Conservation (phyloP, 2,329 filamentous ascomycete species). For the Lachnellula willkommii region DNA sequence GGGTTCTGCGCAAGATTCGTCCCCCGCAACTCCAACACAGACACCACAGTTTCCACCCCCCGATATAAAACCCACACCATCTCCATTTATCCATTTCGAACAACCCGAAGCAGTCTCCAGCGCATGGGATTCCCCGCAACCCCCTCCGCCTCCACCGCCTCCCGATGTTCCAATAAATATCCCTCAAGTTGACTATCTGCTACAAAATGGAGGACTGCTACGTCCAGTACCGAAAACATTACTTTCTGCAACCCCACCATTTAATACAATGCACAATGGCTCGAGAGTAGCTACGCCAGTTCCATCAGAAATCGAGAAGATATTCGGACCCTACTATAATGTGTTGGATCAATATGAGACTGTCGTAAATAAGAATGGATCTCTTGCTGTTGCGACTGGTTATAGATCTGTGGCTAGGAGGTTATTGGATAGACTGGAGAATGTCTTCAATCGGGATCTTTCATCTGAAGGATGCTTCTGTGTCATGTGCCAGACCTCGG, state of each 20-base stretch:
- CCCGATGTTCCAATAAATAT: conserved; percentile 54
- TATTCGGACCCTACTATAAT: conserved; percentile 79
- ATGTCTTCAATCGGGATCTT: conserved; percentile 89
- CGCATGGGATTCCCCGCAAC: conserved; percentile 33
- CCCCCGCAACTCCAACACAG: conserved; percentile 56
- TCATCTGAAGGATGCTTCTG: conserved; percentile 81
- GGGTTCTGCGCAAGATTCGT: conserved; percentile 48
- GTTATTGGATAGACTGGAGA: conserved; percentile 82
- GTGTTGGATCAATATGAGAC: conserved; percentile 80
- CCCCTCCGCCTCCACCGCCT: conserved; percentile 70
- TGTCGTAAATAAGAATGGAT: conserved; percentile 78
- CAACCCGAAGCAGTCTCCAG: conserved; percentile 22
- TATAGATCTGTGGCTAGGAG: conserved; percentile 91
- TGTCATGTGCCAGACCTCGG: conserved; percentile 67
- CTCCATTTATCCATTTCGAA: conserved; percentile 35
- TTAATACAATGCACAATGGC: conserved; percentile 48
- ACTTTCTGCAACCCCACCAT: conserved; percentile 53
- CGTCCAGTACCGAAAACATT: conserved; percentile 69
- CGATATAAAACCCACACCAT: conserved; percentile 28
- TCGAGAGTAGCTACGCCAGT: conserved; percentile 19
- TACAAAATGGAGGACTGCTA: conserved; percentile 79
- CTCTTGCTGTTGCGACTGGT: conserved; percentile 88
- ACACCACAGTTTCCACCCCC: conserved; percentile 42
- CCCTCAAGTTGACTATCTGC: conserved; percentile 84
- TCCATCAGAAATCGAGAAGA: conserved; percentile 56